Percentiles rank a stretch among this genome's conserved stretches.
phyloP scores from a whole-genome alignment of 1,284 basidiomycete species.

The Boletus smithii region DNA sequence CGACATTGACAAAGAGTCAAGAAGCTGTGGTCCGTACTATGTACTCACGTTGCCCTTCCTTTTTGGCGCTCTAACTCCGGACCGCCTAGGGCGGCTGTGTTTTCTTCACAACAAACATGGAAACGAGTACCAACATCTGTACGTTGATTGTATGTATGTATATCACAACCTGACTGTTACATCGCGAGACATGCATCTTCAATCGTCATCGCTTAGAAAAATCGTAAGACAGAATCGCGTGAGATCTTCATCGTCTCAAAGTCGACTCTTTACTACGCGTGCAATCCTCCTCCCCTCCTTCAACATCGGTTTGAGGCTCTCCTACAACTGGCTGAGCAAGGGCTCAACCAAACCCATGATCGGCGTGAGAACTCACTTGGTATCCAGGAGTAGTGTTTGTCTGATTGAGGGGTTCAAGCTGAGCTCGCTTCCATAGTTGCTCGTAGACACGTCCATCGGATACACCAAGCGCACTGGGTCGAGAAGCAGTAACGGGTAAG shows the following conservation, averaged over 20 bases:
- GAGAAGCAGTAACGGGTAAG: not conserved
- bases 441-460: constrained; percentile 70
- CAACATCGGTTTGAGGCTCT: constrained; percentile 29
- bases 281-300: constrained; percentile 24
- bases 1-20: too few species aligned
- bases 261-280: constrained; percentile 17
- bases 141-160: too few species aligned
- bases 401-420: constrained; percentile 63
- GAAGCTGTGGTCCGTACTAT: too few species aligned
- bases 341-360: not conserved
- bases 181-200: too few species aligned
- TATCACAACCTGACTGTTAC: too few species aligned
- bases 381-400: constrained; percentile 52
- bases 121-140: too few species aligned
- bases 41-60: too few species aligned
- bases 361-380: constrained; percentile 36
- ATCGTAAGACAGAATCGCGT: too few species aligned
- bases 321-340: constrained; percentile 11
- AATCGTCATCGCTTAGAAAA: too few species aligned
- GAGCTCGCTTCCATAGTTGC: constrained; percentile 60
- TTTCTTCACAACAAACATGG: too few species aligned
- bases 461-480: constrained; percentile 57
- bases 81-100: too few species aligned
- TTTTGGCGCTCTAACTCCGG: too few species aligned
- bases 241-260: constrained; percentile 11